These are phyloP conservation scores for Cladosporium phlei DNA, from an alignment of 2,329 filamentous ascomycete genomes.

Conservation along the genomic window DNA sequence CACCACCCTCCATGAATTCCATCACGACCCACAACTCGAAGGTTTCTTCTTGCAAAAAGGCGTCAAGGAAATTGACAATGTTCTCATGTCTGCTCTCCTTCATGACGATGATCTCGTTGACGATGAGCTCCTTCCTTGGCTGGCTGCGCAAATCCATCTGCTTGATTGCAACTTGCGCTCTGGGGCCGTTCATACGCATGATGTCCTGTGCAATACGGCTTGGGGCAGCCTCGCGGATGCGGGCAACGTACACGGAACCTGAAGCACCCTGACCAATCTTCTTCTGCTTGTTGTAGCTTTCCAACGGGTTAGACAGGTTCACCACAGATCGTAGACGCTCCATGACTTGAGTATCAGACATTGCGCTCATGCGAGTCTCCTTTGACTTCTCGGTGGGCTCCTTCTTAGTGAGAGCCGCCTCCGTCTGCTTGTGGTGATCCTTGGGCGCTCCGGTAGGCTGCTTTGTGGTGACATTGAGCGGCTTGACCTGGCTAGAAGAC, in stretches of 20 bases:
- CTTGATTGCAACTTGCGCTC: constrained; percentile 94
- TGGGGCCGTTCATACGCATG: constrained; percentile 70
- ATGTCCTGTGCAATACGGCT: constrained; percentile 75
- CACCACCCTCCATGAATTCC: constrained; percentile 99
- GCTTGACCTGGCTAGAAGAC: constrained; percentile 38
- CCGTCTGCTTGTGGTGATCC: constrained; percentile 70
- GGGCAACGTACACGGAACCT: constrained; percentile 95
- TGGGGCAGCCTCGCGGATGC: constrained; percentile 82
- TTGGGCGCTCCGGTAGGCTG: constrained; percentile 46
- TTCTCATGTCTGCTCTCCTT: constrained; percentile 97
- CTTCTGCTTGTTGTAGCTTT: constrained; percentile 98
- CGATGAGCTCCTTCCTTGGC: constrained; percentile 94
- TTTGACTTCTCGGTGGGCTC: constrained; percentile 71
- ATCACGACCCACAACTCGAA: constrained; percentile 98
- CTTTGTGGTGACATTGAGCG: constrained; percentile 49
- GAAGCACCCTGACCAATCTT: constrained; percentile 99
- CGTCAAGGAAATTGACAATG: constrained; percentile 98
- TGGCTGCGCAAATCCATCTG: constrained; percentile 99
- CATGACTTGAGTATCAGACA: constrained; percentile 98
- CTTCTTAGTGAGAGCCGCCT: constrained; percentile 74
- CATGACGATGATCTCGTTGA: constrained; percentile 99
- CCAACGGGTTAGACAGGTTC: constrained; percentile 87
- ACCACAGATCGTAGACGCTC: constrained; percentile 89
- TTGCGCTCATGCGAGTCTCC: constrained; percentile 96
- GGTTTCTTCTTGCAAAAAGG: constrained; percentile 91